Percentiles rank a stretch among this genome's conserved stretches.
Evolutionary conservation across 805 yeast species (phyloP).

Genomic region (Lipomyces spencermartinsiae): DNA sequence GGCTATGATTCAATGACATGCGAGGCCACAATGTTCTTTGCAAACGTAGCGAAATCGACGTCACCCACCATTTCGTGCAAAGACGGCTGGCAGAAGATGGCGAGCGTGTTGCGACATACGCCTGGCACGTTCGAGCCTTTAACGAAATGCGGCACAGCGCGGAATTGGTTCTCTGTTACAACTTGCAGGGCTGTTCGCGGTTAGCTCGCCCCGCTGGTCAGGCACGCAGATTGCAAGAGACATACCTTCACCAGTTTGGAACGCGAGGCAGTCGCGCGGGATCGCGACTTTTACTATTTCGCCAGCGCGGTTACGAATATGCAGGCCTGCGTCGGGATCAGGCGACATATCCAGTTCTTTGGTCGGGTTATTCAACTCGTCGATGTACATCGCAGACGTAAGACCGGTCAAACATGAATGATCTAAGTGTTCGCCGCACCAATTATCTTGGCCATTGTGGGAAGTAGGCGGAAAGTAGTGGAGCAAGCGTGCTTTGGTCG

Average conservation of each 20-base stretch:
- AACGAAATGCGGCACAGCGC: constrained; percentile 66
- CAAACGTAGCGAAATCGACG: constrained; percentile 56
- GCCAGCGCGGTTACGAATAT: constrained; percentile 56
- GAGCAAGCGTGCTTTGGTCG: constrained; percentile 63
- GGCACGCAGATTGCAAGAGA: background rate
- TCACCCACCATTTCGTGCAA: constrained; percentile 56
- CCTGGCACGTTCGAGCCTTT: constrained; percentile 49
- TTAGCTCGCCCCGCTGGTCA: too few species aligned
- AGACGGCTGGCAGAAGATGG: constrained; percentile 68
- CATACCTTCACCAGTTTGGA: constrained; percentile 60
- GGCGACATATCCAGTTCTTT: constrained; percentile 48
- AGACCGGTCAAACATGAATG: constrained; percentile 67
- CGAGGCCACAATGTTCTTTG: constrained; percentile 50
- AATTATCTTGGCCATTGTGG: constrained; percentile 47
- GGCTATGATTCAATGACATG: background rate
- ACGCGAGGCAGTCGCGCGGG: constrained; percentile 62
- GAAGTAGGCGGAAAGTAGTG: constrained; percentile 56
- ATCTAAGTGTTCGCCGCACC: constrained; percentile 71
- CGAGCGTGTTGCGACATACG: constrained; percentile 61
- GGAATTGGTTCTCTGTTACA: constrained; percentile 56
- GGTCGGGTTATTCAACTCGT: constrained; percentile 45
- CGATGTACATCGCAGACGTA: constrained; percentile 59
- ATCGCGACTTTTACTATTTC: constrained; percentile 57
- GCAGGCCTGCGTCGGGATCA: constrained; percentile 57
- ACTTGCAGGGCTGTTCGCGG: constrained; percentile 54